Evolutionary conservation across 306 rosid genomes (phyloP).

Genomic region (Glycine soja): DNA sequence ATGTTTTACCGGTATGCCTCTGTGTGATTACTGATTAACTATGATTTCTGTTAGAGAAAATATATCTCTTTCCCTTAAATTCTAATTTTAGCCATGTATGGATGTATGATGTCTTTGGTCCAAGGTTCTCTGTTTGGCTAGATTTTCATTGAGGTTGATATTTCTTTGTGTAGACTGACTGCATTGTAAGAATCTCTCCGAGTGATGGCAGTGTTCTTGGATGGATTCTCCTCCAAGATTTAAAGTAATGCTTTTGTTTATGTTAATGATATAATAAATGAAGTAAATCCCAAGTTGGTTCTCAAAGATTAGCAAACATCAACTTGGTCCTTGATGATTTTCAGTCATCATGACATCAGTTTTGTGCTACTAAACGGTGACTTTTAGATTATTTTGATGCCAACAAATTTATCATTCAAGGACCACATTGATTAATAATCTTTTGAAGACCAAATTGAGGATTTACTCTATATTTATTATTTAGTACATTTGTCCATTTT

Average conservation of each 20-base stretch:
- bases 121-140: constrained; percentile 31
- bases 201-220: constrained; percentile 76
- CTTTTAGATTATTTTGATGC: constrained; percentile 12
- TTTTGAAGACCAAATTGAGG: constrained; percentile 1
- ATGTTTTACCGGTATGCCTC: constrained; percentile 66
- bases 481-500: constrained; percentile 23
- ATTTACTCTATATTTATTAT: background rate
- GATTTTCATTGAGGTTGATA: constrained; percentile 34
- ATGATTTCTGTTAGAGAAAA: constrained; percentile 20
- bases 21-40: constrained; percentile 3
- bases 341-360: background rate
- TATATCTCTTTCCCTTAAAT: too few relatives aligned
- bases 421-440: constrained; percentile 21
- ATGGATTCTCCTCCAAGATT: constrained; percentile 82
- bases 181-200: constrained; percentile 82
- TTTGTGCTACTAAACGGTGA: background rate
- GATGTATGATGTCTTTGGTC: background rate
- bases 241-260: constrained; percentile 56
- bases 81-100: too few relatives aligned
- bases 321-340: constrained; percentile 35
- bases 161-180: constrained; percentile 72
- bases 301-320: background rate
- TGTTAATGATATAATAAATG: background rate
- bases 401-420: constrained; percentile 7
- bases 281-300: constrained; percentile 20